phyloP scores from a whole-genome alignment of 164 flowering plant species.

The Tetracentron sinense region DNA sequence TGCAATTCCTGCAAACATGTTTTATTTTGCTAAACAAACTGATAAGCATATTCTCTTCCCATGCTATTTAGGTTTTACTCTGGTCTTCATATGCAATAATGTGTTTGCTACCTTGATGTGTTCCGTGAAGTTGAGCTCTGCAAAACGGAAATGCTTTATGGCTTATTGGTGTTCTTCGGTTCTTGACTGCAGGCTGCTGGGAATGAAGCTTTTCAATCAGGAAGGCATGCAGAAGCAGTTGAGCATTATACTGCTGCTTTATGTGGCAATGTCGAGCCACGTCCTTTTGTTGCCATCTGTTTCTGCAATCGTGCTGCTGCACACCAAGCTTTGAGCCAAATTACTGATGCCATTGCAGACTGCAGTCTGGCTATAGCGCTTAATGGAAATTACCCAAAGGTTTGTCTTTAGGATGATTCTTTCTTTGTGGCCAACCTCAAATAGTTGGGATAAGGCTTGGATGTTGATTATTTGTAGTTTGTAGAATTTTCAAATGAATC shows the following conservation, averaged over 20 bases:
- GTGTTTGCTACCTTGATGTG: no score
- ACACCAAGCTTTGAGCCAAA: constrained; percentile 73
- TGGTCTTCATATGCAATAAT: no score
- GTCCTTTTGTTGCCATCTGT: constrained; percentile 89
- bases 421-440: background rate
- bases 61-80: no score
- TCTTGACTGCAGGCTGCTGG: constrained; percentile 61
- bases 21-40: no score
- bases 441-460: no score
- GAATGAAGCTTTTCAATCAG: constrained; percentile 75
- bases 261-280: constrained; percentile 65
- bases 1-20: no score
- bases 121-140: background rate
- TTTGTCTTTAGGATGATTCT: constrained; percentile 23
- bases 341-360: constrained; percentile 96
- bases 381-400: constrained; percentile 77
- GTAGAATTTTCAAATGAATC: no score
- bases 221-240: constrained; percentile 73
- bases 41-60: no score
- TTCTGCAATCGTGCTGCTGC: constrained; percentile 99
- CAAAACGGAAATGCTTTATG: constrained; percentile 1
- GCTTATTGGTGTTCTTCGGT: constrained; percentile 1
- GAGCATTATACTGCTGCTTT: constrained; percentile 86
- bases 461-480: no score
- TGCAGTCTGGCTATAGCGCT: constrained; percentile 93